Percentiles rank a stretch among this genome's conserved stretches.
phyloP scores from a whole-genome alignment of 2,329 filamentous ascomycete species.

The Aspergillus cejpii region DNA sequence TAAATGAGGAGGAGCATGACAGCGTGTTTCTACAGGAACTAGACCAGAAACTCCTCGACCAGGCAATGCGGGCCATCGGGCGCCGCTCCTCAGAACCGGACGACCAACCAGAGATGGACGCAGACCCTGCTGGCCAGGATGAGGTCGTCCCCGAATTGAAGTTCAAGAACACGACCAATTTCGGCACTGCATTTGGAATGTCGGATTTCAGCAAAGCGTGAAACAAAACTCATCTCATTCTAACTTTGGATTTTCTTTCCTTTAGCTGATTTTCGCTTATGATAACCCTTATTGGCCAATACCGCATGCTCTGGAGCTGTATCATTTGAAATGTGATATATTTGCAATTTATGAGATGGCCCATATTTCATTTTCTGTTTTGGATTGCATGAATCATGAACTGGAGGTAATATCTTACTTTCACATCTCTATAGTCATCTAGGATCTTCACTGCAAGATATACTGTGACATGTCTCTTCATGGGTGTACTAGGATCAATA shows the following conservation, averaged over 20 bases:
- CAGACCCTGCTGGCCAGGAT: constrained; percentile 19
- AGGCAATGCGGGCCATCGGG: constrained; percentile 32
- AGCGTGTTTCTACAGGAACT: constrained; percentile 38
- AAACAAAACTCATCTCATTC: too few relatives aligned
- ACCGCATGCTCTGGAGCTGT: too few relatives aligned
- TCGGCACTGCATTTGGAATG: constrained; percentile 43
- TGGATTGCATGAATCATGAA: neutral
- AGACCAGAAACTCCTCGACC: constrained; percentile 39
- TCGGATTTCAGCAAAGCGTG: constrained; percentile 16
- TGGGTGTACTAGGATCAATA: neutral
- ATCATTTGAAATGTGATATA: neutral
- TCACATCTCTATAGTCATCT: neutral
- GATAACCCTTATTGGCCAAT: too few relatives aligned
- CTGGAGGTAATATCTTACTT: neutral
- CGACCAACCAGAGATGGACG: constrained; percentile 20
- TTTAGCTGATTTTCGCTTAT: too few relatives aligned
- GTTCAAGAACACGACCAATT: constrained; percentile 43
- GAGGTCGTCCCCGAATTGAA: constrained; percentile 36
- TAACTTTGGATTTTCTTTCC: too few relatives aligned
- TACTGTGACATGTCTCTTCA: neutral
- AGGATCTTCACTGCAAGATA: neutral
- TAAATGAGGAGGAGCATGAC: constrained; percentile 38
- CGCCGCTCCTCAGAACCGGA: constrained; percentile 18
- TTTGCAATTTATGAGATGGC: neutral
- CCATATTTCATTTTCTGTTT: neutral